Evolutionary conservation across 495 filamentous ascomycete genomes (phyloP), one percentile per base, ranked within the genome.

Genomic region (Neurospora sp.): DNA sequence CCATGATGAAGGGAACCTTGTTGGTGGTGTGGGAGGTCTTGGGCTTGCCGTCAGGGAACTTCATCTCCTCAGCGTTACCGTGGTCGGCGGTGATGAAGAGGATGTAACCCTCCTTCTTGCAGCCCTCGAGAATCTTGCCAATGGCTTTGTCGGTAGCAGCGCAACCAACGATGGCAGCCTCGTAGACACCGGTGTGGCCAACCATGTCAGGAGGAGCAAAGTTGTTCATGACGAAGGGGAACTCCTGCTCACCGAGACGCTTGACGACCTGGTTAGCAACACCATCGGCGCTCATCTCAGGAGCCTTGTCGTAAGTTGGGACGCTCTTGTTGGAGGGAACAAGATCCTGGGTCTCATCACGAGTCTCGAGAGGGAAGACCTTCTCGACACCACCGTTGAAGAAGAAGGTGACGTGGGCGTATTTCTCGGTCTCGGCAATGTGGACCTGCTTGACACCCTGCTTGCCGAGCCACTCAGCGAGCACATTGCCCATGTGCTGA

Each of bases 151-250:
- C 96, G 43, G 96, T 98, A 74, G 93, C 91, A 72, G 88, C 85
- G 77, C 92, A 90, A 78, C 91, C 96, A 78, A 94, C 76, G 74
- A 98, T 93, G 71, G 96, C 96, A n/a, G 96, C 96, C 79, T 97
- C 88, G 82, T 97, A 98, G 74, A 97, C 94, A 78, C 96, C 96
- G 11, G 96, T 99, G 85, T 99, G 96, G 77, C 96, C 96, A 74
- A 99, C 96, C 96, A 99, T 99, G 84, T 99, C 96, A 15, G 96
- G 96, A 28, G 96, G 95, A 39, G 96, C 96, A 81, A 99, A 98
- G 89, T 99, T 99, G 90, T 98, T 98, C 96, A 99, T 99, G 78
- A 99, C 84, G 79, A 99, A 98, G 79, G 94, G 93, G 83, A 94
- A 96, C 75, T 91, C 89, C 77, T 88, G 86, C 83, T 93, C 92